A percentile compares a stretch with the other conserved stretches of the same genome.
Conservation (phyloP, 345 rosid genomes). For the Lumnitzera racemosa region DNA sequence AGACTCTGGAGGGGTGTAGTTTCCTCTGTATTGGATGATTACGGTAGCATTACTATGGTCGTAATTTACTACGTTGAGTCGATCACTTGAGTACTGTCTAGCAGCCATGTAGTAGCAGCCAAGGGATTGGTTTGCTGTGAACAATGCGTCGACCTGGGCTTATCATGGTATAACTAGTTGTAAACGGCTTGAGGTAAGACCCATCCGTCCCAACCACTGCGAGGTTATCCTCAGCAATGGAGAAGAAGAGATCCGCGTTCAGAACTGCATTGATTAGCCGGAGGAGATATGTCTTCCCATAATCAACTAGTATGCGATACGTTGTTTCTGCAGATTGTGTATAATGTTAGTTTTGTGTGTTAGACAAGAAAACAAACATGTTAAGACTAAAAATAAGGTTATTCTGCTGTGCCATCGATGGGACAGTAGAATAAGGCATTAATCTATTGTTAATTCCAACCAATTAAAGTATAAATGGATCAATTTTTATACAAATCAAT, state of each 20-base stretch:
- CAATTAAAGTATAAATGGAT: too few relatives aligned
- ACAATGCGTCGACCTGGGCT: too few relatives aligned
- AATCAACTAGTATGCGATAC: constrained; percentile 1
- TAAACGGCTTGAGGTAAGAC: constrained; percentile 13
- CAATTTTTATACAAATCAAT: too few relatives aligned
- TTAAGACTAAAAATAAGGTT: too few relatives aligned
- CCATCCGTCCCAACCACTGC: constrained; percentile 14
- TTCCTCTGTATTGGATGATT: constrained; percentile 13
- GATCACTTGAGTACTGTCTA: background rate
- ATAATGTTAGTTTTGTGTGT: too few relatives aligned
- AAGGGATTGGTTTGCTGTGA: too few relatives aligned
- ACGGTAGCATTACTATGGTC: constrained; percentile 11
- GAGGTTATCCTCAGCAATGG: constrained; percentile 14
- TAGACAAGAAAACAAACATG: too few relatives aligned
- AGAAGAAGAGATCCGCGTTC: constrained; percentile 15
- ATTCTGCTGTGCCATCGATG: too few relatives aligned
- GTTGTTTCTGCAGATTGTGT: constrained; percentile 7
- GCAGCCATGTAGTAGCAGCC: too few relatives aligned
- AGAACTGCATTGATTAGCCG: constrained; percentile 10
- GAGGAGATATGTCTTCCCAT: constrained; percentile 12
- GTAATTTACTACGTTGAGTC: background rate
- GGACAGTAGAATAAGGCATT: too few relatives aligned
- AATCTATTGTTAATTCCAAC: too few relatives aligned
- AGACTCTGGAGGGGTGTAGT: constrained; percentile 2
- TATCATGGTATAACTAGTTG: constrained; percentile 3